phyloP scores from a whole-genome alignment of 495 filamentous ascomycete genomes.

The Geoglossum glabrum region DNA sequence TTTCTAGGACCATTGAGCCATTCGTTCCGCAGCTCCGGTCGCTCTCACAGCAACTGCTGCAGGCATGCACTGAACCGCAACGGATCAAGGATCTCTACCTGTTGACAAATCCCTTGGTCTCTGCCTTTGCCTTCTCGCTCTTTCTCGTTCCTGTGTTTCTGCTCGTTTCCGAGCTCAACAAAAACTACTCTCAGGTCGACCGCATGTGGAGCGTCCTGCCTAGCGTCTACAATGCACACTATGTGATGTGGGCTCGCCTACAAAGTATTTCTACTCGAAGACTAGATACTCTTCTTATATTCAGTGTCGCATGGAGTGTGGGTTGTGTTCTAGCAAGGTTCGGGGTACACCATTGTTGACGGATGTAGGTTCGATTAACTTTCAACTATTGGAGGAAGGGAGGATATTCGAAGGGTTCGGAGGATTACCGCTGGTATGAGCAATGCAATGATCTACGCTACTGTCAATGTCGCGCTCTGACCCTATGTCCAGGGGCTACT shows the following conservation, averaged over 20 bases:
- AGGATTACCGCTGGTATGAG: constrained; percentile 79
- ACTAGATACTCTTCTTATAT: constrained; percentile 51
- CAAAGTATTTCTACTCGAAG: constrained; percentile 48
- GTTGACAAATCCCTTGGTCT: constrained; percentile 70
- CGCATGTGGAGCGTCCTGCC: constrained; percentile 80
- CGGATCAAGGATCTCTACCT: constrained; percentile 50
- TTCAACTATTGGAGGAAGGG: constrained; percentile 97
- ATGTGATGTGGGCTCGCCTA: constrained; percentile 55
- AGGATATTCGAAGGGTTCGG: constrained; percentile 66
- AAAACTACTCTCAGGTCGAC: constrained; percentile 90
- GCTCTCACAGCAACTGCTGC: constrained; percentile 41
- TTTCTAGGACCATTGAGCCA: constrained; percentile 45
- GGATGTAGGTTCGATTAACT: constrained; percentile 46
- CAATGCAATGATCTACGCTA: not conserved
- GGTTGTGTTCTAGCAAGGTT: constrained; percentile 13
- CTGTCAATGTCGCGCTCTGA: not conserved
- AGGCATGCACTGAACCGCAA: constrained; percentile 32
- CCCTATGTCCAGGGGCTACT: constrained; percentile 20
- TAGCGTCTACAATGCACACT: constrained; percentile 76
- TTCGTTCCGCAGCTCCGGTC: constrained; percentile 60
- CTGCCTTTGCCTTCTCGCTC: constrained; percentile 50
- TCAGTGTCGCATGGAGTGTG: constrained; percentile 67
- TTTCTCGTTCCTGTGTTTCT: constrained; percentile 48
- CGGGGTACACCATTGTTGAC: constrained; percentile 6
- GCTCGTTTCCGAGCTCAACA: constrained; percentile 58